These are phyloP conservation scores for Cyberlindnera americana DNA, from an alignment of 805 yeast genomes.

Conservation along the genomic window DNA sequence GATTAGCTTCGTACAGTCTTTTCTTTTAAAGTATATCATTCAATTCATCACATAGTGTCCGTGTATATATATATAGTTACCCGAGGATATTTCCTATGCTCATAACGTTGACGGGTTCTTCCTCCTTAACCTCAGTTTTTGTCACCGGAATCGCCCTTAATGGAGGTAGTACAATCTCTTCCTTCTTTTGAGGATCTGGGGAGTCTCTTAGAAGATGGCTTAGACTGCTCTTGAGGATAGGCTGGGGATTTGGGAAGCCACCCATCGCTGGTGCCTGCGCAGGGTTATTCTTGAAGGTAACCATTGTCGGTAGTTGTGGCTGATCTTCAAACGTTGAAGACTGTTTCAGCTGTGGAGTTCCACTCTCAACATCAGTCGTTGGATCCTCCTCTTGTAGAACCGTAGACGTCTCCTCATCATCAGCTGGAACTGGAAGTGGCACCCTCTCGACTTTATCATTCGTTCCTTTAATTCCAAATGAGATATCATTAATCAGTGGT, in stretches of 20 bases:
- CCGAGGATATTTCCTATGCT: conserved; percentile 24
- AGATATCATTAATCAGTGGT: conserved; percentile 5
- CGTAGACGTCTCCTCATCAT: neutral
- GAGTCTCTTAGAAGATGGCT: neutral
- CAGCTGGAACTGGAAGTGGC: conserved; percentile 1
- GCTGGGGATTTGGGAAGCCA: neutral
- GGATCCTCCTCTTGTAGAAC: conserved; percentile 2
- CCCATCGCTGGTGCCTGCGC: conserved; percentile 3
- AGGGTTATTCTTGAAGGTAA: conserved; percentile 6
- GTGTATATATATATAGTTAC: too few relatives aligned
- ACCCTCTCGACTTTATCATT: conserved; percentile 4
- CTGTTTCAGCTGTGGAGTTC: conserved; percentile 3
- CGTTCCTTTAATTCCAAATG: conserved; percentile 2
- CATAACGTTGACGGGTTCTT: conserved; percentile 18
- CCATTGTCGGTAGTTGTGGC: conserved; percentile 10
- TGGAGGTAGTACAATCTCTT: neutral
- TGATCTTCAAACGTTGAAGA: neutral
- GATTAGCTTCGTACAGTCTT: too few relatives aligned
- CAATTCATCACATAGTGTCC: too few relatives aligned
- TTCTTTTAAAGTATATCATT: too few relatives aligned
- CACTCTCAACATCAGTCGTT: conserved; percentile 4
- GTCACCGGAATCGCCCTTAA: neutral
- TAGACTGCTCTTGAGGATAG: neutral
- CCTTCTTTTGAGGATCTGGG: neutral
- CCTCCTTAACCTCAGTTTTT: neutral